phyloP scores from a whole-genome alignment of 1,284 basidiomycete species.

The Singerocomus rubriflavus region DNA sequence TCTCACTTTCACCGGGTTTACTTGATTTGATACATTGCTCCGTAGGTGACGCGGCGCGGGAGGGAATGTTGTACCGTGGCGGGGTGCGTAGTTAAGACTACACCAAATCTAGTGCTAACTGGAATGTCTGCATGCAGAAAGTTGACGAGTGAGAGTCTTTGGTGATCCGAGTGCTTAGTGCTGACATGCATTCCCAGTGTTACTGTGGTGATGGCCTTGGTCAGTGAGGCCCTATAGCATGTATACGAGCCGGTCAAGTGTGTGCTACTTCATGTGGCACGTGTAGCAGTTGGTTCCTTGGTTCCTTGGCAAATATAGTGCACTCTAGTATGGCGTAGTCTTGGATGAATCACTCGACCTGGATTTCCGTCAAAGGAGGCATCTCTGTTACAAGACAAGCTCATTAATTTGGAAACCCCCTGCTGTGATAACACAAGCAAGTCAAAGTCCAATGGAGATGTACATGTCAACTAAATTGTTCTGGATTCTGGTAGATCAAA shows the following conservation, averaged over 20 bases:
- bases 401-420: slow-evolving; percentile 15
- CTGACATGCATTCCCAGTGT: slow-evolving; percentile 34
- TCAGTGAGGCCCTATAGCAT: slow-evolving; percentile 34
- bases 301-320: not conserved
- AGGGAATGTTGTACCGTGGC: slow-evolving; percentile 62
- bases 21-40: slow-evolving; percentile 4
- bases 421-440: slow-evolving; percentile 35
- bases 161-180: slow-evolving; percentile 18
- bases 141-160: slow-evolving; percentile 55
- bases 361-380: not conserved
- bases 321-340: not conserved
- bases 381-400: not conserved
- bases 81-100: slow-evolving; percentile 48
- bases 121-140: slow-evolving; percentile 40
- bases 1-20: not conserved
- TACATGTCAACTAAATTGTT: slow-evolving; percentile 27
- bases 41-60: slow-evolving; percentile 56
- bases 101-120: slow-evolving; percentile 17
- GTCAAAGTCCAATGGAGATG: slow-evolving; percentile 22
- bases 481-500: slow-evolving; percentile 20
- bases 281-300: too few species aligned
- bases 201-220: slow-evolving; percentile 45
- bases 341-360: not conserved
- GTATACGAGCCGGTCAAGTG: not conserved
- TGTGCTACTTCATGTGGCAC: not conserved